Evolutionary conservation across 2,329 filamentous ascomycete species (phyloP).

Genomic region (Xylaria sp.): DNA sequence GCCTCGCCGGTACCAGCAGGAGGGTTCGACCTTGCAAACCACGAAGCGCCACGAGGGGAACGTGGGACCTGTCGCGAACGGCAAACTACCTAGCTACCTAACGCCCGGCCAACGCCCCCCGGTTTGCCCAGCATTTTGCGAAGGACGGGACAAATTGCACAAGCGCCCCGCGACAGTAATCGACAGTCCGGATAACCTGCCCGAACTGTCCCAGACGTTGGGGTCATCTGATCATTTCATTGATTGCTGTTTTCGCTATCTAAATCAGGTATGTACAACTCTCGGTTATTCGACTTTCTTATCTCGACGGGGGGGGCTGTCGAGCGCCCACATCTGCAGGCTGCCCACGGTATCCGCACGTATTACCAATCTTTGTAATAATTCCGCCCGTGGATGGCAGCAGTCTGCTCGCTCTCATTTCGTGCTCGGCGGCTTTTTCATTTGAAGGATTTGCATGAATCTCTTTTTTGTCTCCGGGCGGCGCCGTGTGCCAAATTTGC

Average conservation of each 20-base stretch:
- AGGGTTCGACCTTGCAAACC: conserved; percentile 30
- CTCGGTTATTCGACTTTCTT: not conserved
- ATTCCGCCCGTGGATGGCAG: not conserved
- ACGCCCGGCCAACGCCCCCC: too few relatives aligned
- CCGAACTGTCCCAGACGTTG: too few relatives aligned
- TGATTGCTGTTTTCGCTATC: not conserved
- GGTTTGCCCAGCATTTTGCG: conserved; percentile 11
- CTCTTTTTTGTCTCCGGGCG: conserved; percentile 35
- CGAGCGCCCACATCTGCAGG: not conserved
- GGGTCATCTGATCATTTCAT: not conserved
- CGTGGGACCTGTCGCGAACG: conserved; percentile 23
- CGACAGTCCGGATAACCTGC: conserved; percentile 3
- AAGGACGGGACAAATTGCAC: conserved; percentile 1
- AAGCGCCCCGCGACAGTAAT: conserved; percentile 6
- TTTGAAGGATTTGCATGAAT: conserved; percentile 42
- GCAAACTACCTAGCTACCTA: conserved; percentile 14
- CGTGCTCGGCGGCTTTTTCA: conserved; percentile 44
- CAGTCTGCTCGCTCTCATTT: too few relatives aligned
- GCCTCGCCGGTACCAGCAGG: conserved; percentile 22
- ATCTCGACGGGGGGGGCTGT: not conserved
- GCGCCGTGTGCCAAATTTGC: conserved; percentile 27
- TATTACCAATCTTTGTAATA: not conserved
- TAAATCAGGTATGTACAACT: not conserved
- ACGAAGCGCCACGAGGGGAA: conserved; percentile 30
- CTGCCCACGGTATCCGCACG: not conserved